Base-by-base conservation (phyloP, 805 yeast species). In the Ogataea chonburiensis region DNA sequence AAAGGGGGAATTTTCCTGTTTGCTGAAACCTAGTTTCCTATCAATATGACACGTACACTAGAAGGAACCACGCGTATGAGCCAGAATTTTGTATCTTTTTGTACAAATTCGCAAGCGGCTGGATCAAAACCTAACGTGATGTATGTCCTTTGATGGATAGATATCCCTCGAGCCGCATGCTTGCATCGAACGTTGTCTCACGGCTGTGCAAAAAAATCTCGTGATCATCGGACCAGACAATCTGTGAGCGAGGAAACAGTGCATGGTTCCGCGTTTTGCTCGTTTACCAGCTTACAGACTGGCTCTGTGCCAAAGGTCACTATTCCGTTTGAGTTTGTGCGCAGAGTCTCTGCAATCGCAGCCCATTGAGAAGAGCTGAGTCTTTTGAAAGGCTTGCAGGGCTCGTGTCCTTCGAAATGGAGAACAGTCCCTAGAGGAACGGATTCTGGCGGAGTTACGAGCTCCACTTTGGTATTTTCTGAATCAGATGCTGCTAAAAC, bases 401-500 rank as follows among this genome's bases (percentile, higher is more conserved):
- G 20, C n/a, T 46, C 40, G 25, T 46, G 52, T 1, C 56, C 57
- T 14, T 59, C 58, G 45, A 75, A 76, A 11, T 40, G 43, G 25
- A 76, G 48, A 7, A 44, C 35, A 0, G 65, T 66, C 0, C 82
- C 82, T 7, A 67, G 28, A 0, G 37, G 26, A 3, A 66, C 52
- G 6, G 40, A 41, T 1, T 0, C 6, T 3, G 83, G 79, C 1
- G 81, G 77, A 3, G 34, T 38, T 0, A 78, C 70, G 5, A 75
- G 55, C 29, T 70, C 78, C 4, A 77, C 77, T 17, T 44, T 44
- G 1, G 40, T 22, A 2, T 37, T 42, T 2, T 45, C 57, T 6
- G 30, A 45, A 5, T 24, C 19, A 38, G 53, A 49, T 1, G 84
- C 79, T n/a, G 86, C 85, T 14, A 81, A 50, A 1, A 81, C 49